Percentiles rank a stretch among this genome's conserved stretches.
These are phyloP conservation scores for Triticum turgidum DNA, from an alignment of 176 grass and related monocot genomes.

Conservation along the genomic window DNA sequence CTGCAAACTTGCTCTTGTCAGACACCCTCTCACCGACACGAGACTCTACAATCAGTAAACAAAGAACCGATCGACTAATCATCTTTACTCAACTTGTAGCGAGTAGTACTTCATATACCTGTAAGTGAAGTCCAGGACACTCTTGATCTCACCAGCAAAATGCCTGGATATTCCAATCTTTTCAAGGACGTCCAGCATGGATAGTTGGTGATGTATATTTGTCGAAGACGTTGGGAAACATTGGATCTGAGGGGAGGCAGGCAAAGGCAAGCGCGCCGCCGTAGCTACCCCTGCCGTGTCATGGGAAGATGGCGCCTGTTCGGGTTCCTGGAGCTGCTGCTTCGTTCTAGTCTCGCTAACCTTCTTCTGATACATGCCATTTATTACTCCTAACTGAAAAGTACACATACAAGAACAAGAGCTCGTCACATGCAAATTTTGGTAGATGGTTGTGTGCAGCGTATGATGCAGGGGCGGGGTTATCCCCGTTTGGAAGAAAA, in stretches of 20 bases:
- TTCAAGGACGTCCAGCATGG: conserved; percentile 53
- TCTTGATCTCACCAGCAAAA: conserved; percentile 52
- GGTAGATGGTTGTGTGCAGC: no score
- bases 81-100: not conserved
- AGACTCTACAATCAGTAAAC: not conserved
- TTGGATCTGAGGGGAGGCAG: not conserved
- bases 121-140: conserved; percentile 52
- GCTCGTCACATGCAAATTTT: not conserved
- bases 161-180: conserved; percentile 49
- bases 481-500: no score
- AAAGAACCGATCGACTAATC: not conserved
- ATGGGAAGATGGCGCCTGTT: not conserved
- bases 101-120: conserved; percentile 7
- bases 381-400: not conserved
- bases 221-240: conserved; percentile 10
- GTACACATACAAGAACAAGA: not conserved
- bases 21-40: not conserved
- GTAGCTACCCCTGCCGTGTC: not conserved
- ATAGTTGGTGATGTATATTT: conserved; percentile 48
- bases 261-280: not conserved
- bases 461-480: no score
- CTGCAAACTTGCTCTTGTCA: conserved; percentile 19
- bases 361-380: not conserved
- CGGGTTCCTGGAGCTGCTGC: not conserved
- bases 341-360: not conserved